These are phyloP conservation scores for Diplodia seriata DNA, from an alignment of 2,329 filamentous ascomycete species.

Conservation along the genomic window DNA sequence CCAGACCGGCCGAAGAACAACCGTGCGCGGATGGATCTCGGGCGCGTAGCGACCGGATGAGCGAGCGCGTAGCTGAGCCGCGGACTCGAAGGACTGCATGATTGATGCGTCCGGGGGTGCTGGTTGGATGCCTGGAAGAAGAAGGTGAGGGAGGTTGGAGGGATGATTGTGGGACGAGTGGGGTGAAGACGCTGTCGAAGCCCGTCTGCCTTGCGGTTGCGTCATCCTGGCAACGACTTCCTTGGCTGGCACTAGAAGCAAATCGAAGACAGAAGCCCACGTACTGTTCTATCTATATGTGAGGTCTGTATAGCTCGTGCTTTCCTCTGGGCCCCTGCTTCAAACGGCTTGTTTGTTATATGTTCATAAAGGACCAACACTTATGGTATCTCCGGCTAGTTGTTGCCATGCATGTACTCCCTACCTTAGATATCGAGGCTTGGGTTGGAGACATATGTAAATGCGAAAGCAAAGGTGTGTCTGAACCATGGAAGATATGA, in stretches of 20 bases:
- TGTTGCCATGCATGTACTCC: too few relatives aligned
- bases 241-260: neutral
- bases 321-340: too few relatives aligned
- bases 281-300: neutral
- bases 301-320: too few relatives aligned
- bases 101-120: neutral
- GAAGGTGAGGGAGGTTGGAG: neutral
- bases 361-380: too few relatives aligned
- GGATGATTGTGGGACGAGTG: neutral
- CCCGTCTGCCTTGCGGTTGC: neutral
- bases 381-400: too few relatives aligned
- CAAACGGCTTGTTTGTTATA: too few relatives aligned
- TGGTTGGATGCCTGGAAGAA: neutral
- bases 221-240: neutral
- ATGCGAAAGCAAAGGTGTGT: neutral
- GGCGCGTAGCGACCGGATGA: neutral
- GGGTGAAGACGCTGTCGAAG: neutral
- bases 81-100: neutral
- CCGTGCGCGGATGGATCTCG: constrained; percentile 2
- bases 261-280: neutral
- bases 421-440: too few relatives aligned
- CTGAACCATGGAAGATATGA: neutral
- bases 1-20: neutral
- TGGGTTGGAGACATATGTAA: neutral
- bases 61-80: neutral